A percentile compares a stretch with the other conserved stretches of the same genome.
Evolutionary conservation across 73 alveolate genomes (phyloP).

Genomic region (Blepharisma stoltei): DNA sequence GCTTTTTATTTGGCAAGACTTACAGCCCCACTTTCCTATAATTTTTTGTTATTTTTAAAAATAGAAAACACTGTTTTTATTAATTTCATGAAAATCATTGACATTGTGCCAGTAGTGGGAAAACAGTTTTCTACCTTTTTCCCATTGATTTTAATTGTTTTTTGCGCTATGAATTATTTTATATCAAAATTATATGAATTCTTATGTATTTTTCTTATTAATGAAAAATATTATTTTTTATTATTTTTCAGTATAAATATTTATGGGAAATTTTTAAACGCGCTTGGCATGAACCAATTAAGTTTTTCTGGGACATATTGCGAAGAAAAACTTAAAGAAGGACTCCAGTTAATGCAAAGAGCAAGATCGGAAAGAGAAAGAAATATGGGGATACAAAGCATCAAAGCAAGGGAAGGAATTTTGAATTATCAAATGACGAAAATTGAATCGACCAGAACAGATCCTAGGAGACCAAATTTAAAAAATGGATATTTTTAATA

Average conservation of each 20-base stretch:
- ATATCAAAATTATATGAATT: too few species aligned
- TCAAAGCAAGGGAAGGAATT: too few species aligned
- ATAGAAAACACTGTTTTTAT: constrained; percentile 15
- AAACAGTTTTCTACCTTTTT: background rate
- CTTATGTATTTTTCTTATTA: too few species aligned
- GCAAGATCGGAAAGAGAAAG: background rate
- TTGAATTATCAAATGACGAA: too few species aligned
- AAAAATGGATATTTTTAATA: too few species aligned
- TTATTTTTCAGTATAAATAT: too few species aligned
- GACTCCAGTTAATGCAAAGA: background rate
- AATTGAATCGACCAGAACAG: too few species aligned
- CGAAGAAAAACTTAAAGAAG: background rate
- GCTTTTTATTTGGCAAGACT: constrained; percentile 28
- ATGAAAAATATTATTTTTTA: too few species aligned
- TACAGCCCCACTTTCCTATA: constrained; percentile 30
- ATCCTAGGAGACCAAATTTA: too few species aligned
- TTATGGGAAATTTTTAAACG: constrained; percentile 13
- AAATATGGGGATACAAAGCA: background rate
- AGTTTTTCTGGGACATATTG: background rate
- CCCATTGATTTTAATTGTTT: constrained; percentile 23
- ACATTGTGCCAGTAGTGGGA: background rate
- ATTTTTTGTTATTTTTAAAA: constrained; percentile 21
- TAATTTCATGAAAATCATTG: background rate
- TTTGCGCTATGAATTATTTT: constrained; percentile 12
- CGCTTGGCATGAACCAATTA: constrained; percentile 13